A percentile compares a stretch with the other conserved stretches of the same genome.
phyloP scores from a whole-genome alignment of 768 basidiomycete genomes.

The Boletus pseudopeckii region DNA sequence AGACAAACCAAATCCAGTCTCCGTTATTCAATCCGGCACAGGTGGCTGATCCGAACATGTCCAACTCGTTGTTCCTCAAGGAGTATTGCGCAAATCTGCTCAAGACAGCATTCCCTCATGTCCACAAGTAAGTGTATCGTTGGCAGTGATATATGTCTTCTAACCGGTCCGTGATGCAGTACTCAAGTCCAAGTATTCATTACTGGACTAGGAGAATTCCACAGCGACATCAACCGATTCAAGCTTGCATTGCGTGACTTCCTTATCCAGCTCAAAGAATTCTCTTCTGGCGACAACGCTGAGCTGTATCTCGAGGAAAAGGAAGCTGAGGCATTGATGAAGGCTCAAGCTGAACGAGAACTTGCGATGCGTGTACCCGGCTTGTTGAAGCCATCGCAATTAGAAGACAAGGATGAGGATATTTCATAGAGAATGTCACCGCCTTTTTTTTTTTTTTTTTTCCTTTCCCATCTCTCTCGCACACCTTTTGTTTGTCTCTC shows the following conservation, averaged over 20 bases:
- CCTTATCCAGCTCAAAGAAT: conserved; percentile 96
- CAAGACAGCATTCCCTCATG: conserved; percentile 87
- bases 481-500: conserved; percentile 28
- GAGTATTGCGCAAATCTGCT: conserved; percentile 86
- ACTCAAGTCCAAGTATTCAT: conserved; percentile 73
- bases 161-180: conserved; percentile 35
- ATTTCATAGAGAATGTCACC: conserved; percentile 36
- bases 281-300: conserved; percentile 86
- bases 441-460: conserved; percentile 20
- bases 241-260: conserved; percentile 94
- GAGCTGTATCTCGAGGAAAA: conserved; percentile 94
- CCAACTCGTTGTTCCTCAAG: conserved; percentile 76
- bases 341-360: conserved; percentile 81
- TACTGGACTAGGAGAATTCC: conserved; percentile 61
- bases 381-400: conserved; percentile 91
- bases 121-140: conserved; percentile 62
- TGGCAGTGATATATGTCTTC: conserved; percentile 1
- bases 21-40: conserved; percentile 82
- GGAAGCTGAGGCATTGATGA: conserved; percentile 76
- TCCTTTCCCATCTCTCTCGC: conserved; percentile 19
- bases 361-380: conserved; percentile 94
- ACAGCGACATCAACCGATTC: conserved; percentile 84
- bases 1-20: conserved; percentile 71
- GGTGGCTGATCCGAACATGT: conserved; percentile 63
- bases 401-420: conserved; percentile 93